phyloP scores from a whole-genome alignment of 1,284 basidiomycete species.

The Fistulinella cinereoalba region DNA sequence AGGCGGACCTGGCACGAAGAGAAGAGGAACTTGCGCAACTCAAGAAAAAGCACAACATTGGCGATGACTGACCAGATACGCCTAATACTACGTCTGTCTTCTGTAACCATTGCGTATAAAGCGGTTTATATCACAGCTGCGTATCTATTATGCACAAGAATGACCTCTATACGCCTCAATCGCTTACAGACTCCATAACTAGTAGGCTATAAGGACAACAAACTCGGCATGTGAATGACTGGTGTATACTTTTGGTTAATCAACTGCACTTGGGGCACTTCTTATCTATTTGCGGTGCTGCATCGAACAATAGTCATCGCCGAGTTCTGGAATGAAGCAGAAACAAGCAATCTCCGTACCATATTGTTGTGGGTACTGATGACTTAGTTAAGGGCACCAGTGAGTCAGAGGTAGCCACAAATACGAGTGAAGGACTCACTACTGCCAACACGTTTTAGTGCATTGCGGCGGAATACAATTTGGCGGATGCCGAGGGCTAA shows the following conservation, averaged over 20 bases:
- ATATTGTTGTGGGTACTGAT: constrained; percentile 66
- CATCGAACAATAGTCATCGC: constrained; percentile 41
- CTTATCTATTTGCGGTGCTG: constrained; percentile 35
- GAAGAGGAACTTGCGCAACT: constrained; percentile 88
- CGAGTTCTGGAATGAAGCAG: constrained; percentile 45
- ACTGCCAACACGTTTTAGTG: constrained; percentile 64
- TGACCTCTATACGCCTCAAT: constrained; percentile 3
- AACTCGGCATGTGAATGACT: too few species aligned
- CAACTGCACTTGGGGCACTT: constrained; percentile 30
- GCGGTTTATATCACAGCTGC: constrained; percentile 1
- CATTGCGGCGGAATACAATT: constrained; percentile 52
- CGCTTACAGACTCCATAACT: too few species aligned
- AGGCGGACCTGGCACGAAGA: constrained; percentile 87
- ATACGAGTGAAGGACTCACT: constrained; percentile 44
- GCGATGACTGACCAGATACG: constrained; percentile 54
- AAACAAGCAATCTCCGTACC: constrained; percentile 33
- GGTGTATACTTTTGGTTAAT: too few species aligned
- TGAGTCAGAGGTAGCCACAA: constrained; percentile 14
- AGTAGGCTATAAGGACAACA: too few species aligned
- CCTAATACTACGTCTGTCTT: constrained; percentile 1
- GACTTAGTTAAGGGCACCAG: constrained; percentile 38
- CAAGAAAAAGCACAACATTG: constrained; percentile 84
- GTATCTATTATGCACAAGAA: constrained; percentile 9
- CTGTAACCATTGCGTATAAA: constrained; percentile 4
- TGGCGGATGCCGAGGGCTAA: constrained; percentile 57